phyloP scores from a whole-genome alignment of 1,284 basidiomycete species.

The Phlebopus sp. region DNA sequence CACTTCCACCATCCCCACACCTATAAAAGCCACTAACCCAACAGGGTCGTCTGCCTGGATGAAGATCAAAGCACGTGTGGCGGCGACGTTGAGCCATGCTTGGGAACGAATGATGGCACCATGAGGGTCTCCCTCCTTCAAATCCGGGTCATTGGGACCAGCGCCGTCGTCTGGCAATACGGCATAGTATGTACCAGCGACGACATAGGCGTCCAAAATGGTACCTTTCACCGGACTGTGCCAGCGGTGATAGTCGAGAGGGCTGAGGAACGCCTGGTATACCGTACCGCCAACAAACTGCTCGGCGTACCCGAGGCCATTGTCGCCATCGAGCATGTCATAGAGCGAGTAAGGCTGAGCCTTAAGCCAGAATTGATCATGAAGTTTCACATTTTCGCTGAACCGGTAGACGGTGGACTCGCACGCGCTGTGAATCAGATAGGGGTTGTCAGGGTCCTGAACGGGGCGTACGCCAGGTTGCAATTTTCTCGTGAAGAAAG shows the following conservation, averaged over 20 bases:
- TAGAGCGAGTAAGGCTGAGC: constrained; percentile 38
- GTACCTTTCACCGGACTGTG: constrained; percentile 47
- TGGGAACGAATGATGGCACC: constrained; percentile 20
- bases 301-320: neutral
- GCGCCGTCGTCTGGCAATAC: constrained; percentile 2
- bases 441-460: constrained; percentile 25
- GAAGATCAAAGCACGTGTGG: constrained; percentile 46
- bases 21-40: neutral
- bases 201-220: constrained; percentile 39
- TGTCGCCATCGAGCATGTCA: constrained; percentile 19
- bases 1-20: constrained; percentile 34
- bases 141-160: too few relatives aligned
- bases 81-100: constrained; percentile 14
- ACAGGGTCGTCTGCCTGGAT: constrained; percentile 38
- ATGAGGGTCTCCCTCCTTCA: too few relatives aligned
- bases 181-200: constrained; percentile 51
- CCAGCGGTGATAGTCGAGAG: constrained; percentile 51
- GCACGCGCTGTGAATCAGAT: constrained; percentile 20
- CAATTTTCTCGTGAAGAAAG: constrained; percentile 47
- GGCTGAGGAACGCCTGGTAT: constrained; percentile 46
- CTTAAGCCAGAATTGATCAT: constrained; percentile 45
- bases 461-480: constrained; percentile 37
- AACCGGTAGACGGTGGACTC: constrained; percentile 39
- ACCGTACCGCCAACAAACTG: constrained; percentile 49
- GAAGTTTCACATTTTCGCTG: constrained; percentile 30